These are phyloP conservation scores for Penicillium expansum DNA, from an alignment of 2,329 filamentous ascomycete genomes.

Conservation along the genomic window DNA sequence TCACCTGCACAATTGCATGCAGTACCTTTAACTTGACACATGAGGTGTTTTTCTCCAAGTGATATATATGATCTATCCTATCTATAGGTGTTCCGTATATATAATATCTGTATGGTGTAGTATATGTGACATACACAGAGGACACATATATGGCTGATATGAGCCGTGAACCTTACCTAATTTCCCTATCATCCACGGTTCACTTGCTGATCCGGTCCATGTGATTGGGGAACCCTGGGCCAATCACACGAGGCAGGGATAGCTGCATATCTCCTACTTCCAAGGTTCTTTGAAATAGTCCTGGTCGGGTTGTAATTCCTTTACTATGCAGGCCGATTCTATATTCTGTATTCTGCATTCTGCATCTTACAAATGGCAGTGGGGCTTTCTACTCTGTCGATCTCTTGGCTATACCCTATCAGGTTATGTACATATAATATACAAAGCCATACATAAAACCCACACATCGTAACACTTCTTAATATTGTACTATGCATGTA, in stretches of 20 bases:
- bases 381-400: not conserved
- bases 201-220: constrained; percentile 1
- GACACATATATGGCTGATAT: too few relatives aligned
- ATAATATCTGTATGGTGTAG: too few relatives aligned
- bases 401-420: not conserved
- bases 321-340: too few relatives aligned
- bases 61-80: too few relatives aligned
- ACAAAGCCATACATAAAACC: too few relatives aligned
- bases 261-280: not conserved
- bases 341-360: not conserved
- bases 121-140: too few relatives aligned
- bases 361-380: not conserved
- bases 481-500: too few relatives aligned
- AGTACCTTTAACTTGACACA: not conserved
- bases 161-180: not conserved
- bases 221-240: not conserved
- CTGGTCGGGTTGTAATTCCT: too few relatives aligned
- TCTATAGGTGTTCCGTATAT: too few relatives aligned
- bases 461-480: too few relatives aligned
- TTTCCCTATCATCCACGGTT: not conserved
- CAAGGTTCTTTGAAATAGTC: not conserved
- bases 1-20: not conserved
- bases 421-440: not conserved
- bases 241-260: not conserved
- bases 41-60: too few relatives aligned